Base-by-base conservation (phyloP, 169 alveolate species). In the Perkinsus olseni region DNA sequence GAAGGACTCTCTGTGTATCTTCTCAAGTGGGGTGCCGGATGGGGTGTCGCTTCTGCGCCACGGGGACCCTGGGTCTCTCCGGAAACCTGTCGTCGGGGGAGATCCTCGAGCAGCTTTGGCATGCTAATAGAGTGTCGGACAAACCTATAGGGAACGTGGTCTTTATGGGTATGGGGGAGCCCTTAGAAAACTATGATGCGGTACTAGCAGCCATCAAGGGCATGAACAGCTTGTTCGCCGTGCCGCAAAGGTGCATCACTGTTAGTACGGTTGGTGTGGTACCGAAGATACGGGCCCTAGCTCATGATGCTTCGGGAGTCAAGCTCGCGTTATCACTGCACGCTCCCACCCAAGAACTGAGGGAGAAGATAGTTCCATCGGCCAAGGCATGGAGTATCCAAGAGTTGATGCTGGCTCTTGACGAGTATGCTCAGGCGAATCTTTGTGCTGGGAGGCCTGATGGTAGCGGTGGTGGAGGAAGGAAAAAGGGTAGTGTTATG, bases 131-230 rank as follows among this genome's bases (percentile, higher is more conserved):
- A 38, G 82, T 93, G 38, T 91, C 34, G 51, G 91, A 38, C 37
- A 93, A 93, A 36, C 94, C 94, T 8, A 95, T 95, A 24, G 93
- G 95, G 51, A 95, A 95, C 92, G 94, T 95, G 38, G 96, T 95
- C 20, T 95, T 95, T 92, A 95, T 95, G 96, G 96, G 97, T 39
- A 95, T 95, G 96, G 96, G 96, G 13, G 96, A 95, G 94, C 97
- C 97, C 34, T 51, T 95, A 34, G 97, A 94, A 74, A 95, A 95
- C 92, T 95, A 95, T 91, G 93, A 92, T 17, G 96, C 91, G 48
- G 96, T 95, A 20, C 39, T 95, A 39, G 91, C 92, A 51, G 93
- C 97, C 28, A 93, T 95, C 24, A 82, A 48, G 93, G 38, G 74
- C 11, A 92, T 95, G 92, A 91, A 74, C 48, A 90, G 91, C 38